Conservation (phyloP, 345 rosid species). For the Salix exigua region DNA sequence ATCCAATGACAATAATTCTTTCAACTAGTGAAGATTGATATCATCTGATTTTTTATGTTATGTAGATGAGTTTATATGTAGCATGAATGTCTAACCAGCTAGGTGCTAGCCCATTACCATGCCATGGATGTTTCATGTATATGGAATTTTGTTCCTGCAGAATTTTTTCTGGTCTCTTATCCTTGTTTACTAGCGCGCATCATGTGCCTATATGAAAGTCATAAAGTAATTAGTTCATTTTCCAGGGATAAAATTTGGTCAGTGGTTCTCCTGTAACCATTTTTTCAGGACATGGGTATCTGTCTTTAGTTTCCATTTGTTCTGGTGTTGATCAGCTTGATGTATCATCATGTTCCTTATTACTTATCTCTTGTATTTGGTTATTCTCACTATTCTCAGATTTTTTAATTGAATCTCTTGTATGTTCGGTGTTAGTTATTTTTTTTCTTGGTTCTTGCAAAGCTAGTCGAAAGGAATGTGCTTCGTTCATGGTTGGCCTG, state of each 20-base stretch:
- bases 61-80: neutral
- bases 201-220: neutral
- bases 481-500: slow-evolving; percentile 85
- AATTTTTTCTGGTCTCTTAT: neutral
- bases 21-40: neutral
- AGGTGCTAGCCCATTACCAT: neutral
- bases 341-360: neutral
- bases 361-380: neutral
- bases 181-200: neutral
- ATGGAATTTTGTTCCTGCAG: neutral
- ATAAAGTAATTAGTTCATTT: neutral
- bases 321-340: slow-evolving; percentile 1
- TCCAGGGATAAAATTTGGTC: neutral
- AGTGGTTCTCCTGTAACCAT: neutral
- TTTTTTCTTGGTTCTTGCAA: slow-evolving; percentile 65
- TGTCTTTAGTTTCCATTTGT: neutral
- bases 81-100: neutral
- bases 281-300: neutral
- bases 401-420: slow-evolving; percentile 5
- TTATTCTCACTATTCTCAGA: neutral
- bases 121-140: neutral
- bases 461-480: slow-evolving; percentile 99
- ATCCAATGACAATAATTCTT: neutral
- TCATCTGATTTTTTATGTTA: neutral
- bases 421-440: slow-evolving; percentile 24